Evolutionary conservation across 768 basidiomycete genomes (phyloP).

Genomic region (Termitomyces heimii): DNA sequence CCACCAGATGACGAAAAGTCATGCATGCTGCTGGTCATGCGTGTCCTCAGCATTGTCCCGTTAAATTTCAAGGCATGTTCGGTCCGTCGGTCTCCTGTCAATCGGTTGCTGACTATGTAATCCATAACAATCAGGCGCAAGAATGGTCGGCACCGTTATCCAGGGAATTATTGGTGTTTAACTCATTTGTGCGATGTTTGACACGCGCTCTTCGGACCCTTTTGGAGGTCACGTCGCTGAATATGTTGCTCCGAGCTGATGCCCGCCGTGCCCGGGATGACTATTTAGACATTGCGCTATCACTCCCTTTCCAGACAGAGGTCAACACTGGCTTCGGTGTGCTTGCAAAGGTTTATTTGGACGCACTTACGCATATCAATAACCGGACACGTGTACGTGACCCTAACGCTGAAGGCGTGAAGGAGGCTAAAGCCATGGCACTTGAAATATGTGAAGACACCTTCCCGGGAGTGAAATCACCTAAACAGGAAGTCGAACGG

Average conservation of each 20-base stretch:
- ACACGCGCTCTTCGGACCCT: constrained; percentile 87
- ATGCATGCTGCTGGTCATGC: constrained; percentile 93
- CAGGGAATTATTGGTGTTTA: constrained; percentile 95
- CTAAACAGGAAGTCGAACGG: constrained; percentile 85
- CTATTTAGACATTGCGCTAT: constrained; percentile 85
- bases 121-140: constrained; percentile 47
- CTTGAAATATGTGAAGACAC: constrained; percentile 91
- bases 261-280: constrained; percentile 87
- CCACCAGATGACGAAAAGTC: constrained; percentile 85
- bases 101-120: neutral
- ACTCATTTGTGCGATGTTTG: constrained; percentile 91
- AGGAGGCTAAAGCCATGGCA: constrained; percentile 79
- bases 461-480: constrained; percentile 86
- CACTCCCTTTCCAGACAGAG: constrained; percentile 91
- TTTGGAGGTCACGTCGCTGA: constrained; percentile 85
- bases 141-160: constrained; percentile 96
- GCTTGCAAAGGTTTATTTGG: constrained; percentile 93
- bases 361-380: constrained; percentile 86
- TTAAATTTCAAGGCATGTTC: constrained; percentile 82
- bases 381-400: constrained; percentile 72
- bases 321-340: constrained; percentile 98
- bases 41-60: constrained; percentile 92
- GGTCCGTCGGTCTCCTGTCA: constrained; percentile 3
- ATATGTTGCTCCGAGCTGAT: constrained; percentile 89
- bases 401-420: constrained; percentile 72